phyloP scores from a whole-genome alignment of 805 yeast genomes.

The Isabelozyma heimii region DNA sequence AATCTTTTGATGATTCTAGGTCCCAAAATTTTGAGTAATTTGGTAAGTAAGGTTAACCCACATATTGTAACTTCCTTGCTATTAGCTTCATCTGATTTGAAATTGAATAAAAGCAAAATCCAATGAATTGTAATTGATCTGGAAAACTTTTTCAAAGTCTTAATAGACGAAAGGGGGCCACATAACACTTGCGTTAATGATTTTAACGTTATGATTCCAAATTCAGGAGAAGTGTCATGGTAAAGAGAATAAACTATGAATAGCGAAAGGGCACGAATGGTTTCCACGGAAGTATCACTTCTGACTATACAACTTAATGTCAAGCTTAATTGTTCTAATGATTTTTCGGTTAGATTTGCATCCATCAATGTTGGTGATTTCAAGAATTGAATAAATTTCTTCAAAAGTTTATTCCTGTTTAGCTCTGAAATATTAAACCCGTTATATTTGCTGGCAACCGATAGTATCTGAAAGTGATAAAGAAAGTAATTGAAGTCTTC shows the following conservation, averaged over 20 bases:
- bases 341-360: conserved; percentile 3
- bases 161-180: conserved; percentile 37
- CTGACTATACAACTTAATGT: conserved; percentile 21
- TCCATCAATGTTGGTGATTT: conserved; percentile 26
- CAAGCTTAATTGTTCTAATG: conserved; percentile 13
- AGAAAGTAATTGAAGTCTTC: conserved; percentile 53
- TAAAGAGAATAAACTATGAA: conserved; percentile 51
- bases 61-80: conserved; percentile 34
- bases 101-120: conserved; percentile 52
- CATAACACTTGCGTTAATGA: conserved; percentile 37
- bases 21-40: conserved; percentile 47
- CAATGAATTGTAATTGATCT: conserved; percentile 64
- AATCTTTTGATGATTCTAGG: conserved; percentile 47
- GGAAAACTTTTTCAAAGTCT: conserved; percentile 41
- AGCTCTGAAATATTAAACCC: conserved; percentile 53
- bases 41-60: conserved; percentile 48
- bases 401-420: conserved; percentile 48
- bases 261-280: conserved; percentile 46
- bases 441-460: conserved; percentile 50
- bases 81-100: conserved; percentile 14
- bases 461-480: conserved; percentile 56
- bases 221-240: conserved; percentile 34
- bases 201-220: conserved; percentile 29
- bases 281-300: conserved; percentile 51
- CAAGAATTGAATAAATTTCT: conserved; percentile 48